Evolutionary conservation across 306 rosid species (phyloP).

Genomic region (Inga leiocalycina): DNA sequence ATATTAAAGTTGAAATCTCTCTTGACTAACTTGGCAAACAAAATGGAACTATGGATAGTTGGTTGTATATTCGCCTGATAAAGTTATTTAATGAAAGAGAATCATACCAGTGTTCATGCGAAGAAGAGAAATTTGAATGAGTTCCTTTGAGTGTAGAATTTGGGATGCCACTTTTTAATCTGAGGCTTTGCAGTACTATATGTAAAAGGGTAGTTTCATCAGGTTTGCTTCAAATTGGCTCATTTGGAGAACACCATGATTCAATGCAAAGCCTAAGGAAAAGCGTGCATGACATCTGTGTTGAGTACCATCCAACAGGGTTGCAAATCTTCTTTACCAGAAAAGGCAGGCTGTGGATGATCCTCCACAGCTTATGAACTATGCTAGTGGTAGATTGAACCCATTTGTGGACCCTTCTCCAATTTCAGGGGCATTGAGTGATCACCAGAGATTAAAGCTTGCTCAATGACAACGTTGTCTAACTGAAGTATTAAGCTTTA

Average conservation of each 20-base stretch:
- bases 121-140: slow-evolving; percentile 73
- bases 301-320: slow-evolving; percentile 85
- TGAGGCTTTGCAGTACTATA: slow-evolving; percentile 70
- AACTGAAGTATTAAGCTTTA: slow-evolving; percentile 88
- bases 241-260: slow-evolving; percentile 69
- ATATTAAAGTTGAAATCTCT: slow-evolving; percentile 51
- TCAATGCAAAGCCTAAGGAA: slow-evolving; percentile 84
- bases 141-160: slow-evolving; percentile 90
- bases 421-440: slow-evolving; percentile 67
- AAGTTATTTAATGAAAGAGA: slow-evolving; percentile 71
- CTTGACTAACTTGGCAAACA: slow-evolving; percentile 63
- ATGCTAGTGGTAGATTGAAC: slow-evolving; percentile 88
- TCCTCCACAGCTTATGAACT: slow-evolving; percentile 59
- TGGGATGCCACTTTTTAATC: slow-evolving; percentile 92
- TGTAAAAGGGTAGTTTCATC: slow-evolving; percentile 85
- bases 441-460: slow-evolving; percentile 71
- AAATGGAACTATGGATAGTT: slow-evolving; percentile 72
- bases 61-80: slow-evolving; percentile 84
- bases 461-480: slow-evolving; percentile 67
- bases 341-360: slow-evolving; percentile 72
- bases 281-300: slow-evolving; percentile 77
- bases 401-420: slow-evolving; percentile 83
- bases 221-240: slow-evolving; percentile 72
- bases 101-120: slow-evolving; percentile 36
- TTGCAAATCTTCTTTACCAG: slow-evolving; percentile 86